phyloP scores from a whole-genome alignment of 495 filamentous ascomycete species.

The Cercophora scortea region DNA sequence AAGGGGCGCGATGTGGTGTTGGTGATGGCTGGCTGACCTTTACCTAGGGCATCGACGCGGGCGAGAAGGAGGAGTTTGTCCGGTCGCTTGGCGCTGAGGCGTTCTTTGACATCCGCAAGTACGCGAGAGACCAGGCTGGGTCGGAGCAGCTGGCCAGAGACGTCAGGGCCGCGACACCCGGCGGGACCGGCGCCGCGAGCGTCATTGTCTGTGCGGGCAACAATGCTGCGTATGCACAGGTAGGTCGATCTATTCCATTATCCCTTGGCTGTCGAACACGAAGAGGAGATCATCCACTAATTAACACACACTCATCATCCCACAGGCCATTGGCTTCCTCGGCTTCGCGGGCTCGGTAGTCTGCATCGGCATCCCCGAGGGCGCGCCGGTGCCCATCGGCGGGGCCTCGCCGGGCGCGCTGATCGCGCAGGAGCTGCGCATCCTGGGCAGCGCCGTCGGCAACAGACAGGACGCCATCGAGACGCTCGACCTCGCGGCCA shows the following conservation, averaged over 20 bases:
- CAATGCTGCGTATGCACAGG: constrained; percentile 58
- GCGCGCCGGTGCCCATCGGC: constrained; percentile 49
- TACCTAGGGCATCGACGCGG: constrained; percentile 50
- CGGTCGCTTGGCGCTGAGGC: constrained; percentile 56
- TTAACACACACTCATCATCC: no score
- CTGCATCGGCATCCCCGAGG: constrained; percentile 63
- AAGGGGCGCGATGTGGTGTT: no score
- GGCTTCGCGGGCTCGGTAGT: constrained; percentile 55
- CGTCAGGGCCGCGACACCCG: constrained; percentile 48
- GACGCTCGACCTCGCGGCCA: constrained; percentile 52
- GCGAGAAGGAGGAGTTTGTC: constrained; percentile 53
- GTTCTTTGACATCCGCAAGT: constrained; percentile 59
- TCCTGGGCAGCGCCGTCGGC: constrained; percentile 58
- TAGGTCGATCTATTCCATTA: no score
- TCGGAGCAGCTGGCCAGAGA: constrained; percentile 30
- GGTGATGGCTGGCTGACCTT: constrained; percentile 50
- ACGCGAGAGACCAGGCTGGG: constrained; percentile 30
- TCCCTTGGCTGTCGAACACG: no score
- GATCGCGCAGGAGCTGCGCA: constrained; percentile 44
- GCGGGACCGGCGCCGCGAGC: constrained; percentile 53
- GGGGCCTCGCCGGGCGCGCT: constrained; percentile 45
- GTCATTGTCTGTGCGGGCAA: constrained; percentile 58
- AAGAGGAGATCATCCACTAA: no score
- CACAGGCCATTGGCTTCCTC: constrained; percentile 40
- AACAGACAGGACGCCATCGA: constrained; percentile 60